Percentiles rank a stretch among this genome's conserved stretches.
These are phyloP conservation scores for Talaromyces sp. DNA, from an alignment of 2,329 filamentous ascomycete genomes.

Conservation along the genomic window DNA sequence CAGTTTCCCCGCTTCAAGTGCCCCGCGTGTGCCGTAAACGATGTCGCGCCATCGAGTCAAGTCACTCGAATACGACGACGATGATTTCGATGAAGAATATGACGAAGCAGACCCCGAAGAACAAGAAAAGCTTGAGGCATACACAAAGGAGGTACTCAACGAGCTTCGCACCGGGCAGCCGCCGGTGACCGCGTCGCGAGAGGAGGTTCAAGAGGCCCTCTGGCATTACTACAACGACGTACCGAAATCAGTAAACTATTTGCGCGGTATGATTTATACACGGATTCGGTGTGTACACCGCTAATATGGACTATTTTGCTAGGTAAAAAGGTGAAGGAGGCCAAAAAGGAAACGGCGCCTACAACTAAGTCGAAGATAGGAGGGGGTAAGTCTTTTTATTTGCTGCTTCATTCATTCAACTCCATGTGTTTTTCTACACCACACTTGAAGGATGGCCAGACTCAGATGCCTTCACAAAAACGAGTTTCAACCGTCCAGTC, in stretches of 20 bases:
- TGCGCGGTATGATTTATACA: conserved; percentile 51
- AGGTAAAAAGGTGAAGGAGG: conserved; percentile 34
- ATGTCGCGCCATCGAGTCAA: conserved; percentile 46
- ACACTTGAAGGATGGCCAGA: conserved; percentile 22
- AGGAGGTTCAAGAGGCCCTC: conserved; percentile 79
- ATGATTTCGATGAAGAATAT: conserved; percentile 34
- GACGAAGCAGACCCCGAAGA: conserved; percentile 40
- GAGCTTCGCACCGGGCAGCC: conserved; percentile 57
- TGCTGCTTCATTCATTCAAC: background rate
- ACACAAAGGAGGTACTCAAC: conserved; percentile 61
- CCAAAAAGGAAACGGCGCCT: conserved; percentile 19
- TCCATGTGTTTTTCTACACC: background rate
- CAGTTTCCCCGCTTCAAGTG: background rate
- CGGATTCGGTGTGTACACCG: background rate
- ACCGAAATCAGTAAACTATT: conserved; percentile 74
- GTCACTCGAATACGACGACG: conserved; percentile 38
- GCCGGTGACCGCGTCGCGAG: conserved; percentile 57
- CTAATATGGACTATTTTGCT: conserved; percentile 23
- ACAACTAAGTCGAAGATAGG: conserved; percentile 23
- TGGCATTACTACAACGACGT: conserved; percentile 98
- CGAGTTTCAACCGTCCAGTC: background rate
- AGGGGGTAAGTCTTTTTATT: conserved; percentile 20
- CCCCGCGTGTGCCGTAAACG: conserved; percentile 1
- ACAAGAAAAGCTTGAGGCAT: conserved; percentile 56
- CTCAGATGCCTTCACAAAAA: conserved; percentile 14